A percentile compares a stretch with the other conserved stretches of the same genome.
These are phyloP conservation scores for Fraxinus latifolia DNA, from an alignment of 305 asterid genomes.

Conservation along the genomic window DNA sequence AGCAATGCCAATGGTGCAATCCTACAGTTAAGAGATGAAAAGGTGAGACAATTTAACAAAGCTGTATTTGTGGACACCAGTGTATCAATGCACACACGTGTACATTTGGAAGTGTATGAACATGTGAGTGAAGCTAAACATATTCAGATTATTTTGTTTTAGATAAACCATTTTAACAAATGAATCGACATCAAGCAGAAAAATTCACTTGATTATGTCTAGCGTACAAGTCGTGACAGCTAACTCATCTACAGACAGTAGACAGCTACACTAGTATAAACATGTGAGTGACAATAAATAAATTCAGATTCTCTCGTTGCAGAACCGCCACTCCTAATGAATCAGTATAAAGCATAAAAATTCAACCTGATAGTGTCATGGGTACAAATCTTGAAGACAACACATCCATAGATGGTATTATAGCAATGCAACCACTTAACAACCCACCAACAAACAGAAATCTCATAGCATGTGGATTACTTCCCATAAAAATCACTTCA, in stretches of 20 bases:
- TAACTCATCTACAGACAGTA: not conserved
- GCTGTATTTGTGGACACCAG: not conserved
- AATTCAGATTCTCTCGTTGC: not conserved
- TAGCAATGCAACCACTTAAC: not conserved
- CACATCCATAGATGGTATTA: not conserved
- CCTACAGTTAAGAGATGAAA: slow-evolving; percentile 21
- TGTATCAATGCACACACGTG: not conserved
- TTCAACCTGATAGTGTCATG: not conserved
- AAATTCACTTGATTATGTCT: not conserved
- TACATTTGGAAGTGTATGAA: not conserved
- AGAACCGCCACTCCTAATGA: not conserved
- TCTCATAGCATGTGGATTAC: not conserved
- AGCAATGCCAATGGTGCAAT: slow-evolving; percentile 20
- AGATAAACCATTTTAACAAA: not conserved
- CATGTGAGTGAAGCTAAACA: not conserved
- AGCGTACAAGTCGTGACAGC: not conserved
- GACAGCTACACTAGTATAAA: not conserved
- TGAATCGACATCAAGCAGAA: slow-evolving; percentile 2
- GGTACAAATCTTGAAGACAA: not conserved
- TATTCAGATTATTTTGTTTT: not conserved
- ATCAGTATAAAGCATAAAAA: not conserved
- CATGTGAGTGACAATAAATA: not conserved
- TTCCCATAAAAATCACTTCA: not conserved
- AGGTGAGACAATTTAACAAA: not conserved
- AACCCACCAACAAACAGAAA: not conserved